A percentile compares a stretch with the other conserved stretches of the same genome.
Conservation (phyloP, 2,329 filamentous ascomycete genomes). For the Nakataea oryzae region DNA sequence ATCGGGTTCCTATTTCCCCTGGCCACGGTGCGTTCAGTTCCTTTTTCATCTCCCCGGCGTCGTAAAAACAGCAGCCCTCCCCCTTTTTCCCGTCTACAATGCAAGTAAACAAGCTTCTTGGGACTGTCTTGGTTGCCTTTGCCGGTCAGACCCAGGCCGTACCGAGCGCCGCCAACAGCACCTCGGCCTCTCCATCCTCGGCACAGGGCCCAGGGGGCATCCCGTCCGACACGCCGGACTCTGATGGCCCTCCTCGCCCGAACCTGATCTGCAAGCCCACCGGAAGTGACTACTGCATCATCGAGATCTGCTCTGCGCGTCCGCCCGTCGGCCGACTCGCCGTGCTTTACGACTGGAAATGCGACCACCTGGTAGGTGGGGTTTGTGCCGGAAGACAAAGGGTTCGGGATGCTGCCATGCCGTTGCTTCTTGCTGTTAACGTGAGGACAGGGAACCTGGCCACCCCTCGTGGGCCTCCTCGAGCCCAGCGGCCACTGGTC, state of each 20-base stretch:
- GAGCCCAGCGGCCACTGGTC: neutral
- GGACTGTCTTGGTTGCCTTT: neutral
- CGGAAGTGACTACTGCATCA: neutral
- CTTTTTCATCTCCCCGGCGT: too few relatives aligned
- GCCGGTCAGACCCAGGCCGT: neutral
- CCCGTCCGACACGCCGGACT: too few relatives aligned
- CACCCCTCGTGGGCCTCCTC: neutral
- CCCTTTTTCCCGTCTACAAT: neutral
- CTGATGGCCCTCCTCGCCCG: neutral
- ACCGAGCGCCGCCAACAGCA: too few relatives aligned
- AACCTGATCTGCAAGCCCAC: neutral
- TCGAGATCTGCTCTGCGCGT: neutral
- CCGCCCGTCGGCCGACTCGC: neutral
- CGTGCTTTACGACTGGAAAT: neutral
- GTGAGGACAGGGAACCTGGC: neutral
- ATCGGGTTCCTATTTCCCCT: too few relatives aligned
- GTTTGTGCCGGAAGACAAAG: too few relatives aligned
- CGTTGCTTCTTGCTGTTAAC: neutral
- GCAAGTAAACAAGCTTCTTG: neutral
- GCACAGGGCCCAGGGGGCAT: neutral
- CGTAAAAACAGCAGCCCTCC: neutral
- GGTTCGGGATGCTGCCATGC: too few relatives aligned
- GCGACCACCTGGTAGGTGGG: neutral
- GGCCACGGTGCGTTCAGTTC: too few relatives aligned
- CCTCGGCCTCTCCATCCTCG: neutral